phyloP scores from a whole-genome alignment of 768 basidiomycete species.

The Solioccasus polychromus region DNA sequence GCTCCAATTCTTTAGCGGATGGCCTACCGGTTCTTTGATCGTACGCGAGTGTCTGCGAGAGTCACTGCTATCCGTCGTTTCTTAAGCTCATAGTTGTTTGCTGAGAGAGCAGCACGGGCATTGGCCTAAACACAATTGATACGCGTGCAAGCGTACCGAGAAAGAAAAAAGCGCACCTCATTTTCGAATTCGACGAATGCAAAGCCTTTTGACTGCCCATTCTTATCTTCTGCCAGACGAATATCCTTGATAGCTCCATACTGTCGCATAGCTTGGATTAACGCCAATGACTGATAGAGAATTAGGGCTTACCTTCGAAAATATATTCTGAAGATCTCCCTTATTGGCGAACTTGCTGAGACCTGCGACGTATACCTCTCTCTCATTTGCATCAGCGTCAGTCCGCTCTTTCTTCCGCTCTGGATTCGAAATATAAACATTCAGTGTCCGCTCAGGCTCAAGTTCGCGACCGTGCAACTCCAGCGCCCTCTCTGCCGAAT shows the following conservation, averaged over 20 bases:
- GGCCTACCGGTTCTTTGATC: conserved; percentile 50
- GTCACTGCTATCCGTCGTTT: conserved; percentile 90
- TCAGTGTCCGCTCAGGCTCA: conserved; percentile 63
- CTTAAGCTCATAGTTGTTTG: conserved; percentile 87
- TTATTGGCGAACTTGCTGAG: conserved; percentile 76
- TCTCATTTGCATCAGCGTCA: conserved; percentile 79
- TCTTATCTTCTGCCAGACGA: conserved; percentile 70
- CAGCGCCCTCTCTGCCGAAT: conserved; percentile 72
- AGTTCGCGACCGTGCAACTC: conserved; percentile 76
- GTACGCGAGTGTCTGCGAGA: conserved; percentile 70
- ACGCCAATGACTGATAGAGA: background rate
- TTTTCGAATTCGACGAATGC: conserved; percentile 90
- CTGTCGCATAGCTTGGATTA: conserved; percentile 37
- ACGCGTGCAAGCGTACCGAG: background rate
- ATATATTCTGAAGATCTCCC: conserved; percentile 74
- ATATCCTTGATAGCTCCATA: conserved; percentile 82
- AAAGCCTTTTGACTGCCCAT: conserved; percentile 75
- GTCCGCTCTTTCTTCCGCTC: conserved; percentile 86
- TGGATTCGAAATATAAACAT: conserved; percentile 87
- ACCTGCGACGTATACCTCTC: conserved; percentile 87
- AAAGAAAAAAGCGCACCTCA: conserved; percentile 49
- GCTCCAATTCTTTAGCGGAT: background rate
- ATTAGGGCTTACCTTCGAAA: conserved; percentile 57
- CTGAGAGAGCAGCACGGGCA: conserved; percentile 66
- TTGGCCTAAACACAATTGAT: conserved; percentile 48